Base-by-base conservation (phyloP, 352 stramenopile genomes). In the Globisporangium splendens region DNA sequence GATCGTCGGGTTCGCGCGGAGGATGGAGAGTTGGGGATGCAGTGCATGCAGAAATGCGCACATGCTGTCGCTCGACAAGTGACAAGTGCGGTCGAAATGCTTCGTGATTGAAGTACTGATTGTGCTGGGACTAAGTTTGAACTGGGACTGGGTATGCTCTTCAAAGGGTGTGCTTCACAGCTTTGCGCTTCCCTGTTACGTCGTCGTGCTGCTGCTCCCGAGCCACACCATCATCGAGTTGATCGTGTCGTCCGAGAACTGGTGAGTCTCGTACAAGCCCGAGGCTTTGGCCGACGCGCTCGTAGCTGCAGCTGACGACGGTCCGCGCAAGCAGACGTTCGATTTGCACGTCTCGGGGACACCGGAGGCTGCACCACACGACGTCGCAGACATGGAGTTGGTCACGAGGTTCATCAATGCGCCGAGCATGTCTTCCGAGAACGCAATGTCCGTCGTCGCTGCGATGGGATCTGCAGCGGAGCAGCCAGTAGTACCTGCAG, bases 181-280 rank as follows among this genome's bases (percentile, higher is more conserved):
- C 38, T 6, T 44, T 4, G 10, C 10, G 18, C 13, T 8, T 15
- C 20, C 24, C 24, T 31, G 5, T 31, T 56, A 56, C 14, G 47
- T 55, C 38, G 46, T 8, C 38, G 38, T 42, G 46, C 44, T 41
- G 56, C 57, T 43, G 50, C 33, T 53, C 21, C 57, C 57, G 33
- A 63, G 49, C 72, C 72, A 80, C 42, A 54, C 55, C 69, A 81
- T 66, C 59, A 82, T 68, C 42, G 59, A 59, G 49, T 82, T 72
- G 14, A 82, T 53, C 22, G 65, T 82, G 12, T 82, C 73, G n/a
- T 78, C 62, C 7, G 73, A 82, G 65, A 82, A 82, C 56, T 82
- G 70, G 20, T 71, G 68, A 18, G 63, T 73, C 56, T 83, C 71
- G 39, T 75, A 59, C 49, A 80, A 55, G 10, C 61, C 64, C 8